phyloP scores from a whole-genome alignment of 169 alveolate species.

The Plasmodium gonderi region DNA sequence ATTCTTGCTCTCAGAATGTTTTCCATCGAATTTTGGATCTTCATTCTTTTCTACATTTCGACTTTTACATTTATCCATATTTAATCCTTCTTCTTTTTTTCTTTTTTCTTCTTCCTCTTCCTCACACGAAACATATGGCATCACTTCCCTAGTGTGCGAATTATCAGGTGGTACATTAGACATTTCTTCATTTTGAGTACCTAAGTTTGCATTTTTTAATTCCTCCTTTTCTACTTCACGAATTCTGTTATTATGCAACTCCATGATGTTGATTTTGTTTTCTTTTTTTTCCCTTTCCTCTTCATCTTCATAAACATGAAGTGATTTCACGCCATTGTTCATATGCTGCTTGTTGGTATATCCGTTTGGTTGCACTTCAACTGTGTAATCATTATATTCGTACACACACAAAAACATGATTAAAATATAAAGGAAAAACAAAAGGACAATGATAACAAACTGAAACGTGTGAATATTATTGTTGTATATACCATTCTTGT shows the following conservation, averaged over 20 bases:
- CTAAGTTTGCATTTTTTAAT: not conserved
- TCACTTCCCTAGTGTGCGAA: too few species aligned
- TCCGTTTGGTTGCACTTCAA: not conserved
- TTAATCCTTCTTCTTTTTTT: too few species aligned
- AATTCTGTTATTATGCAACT: not conserved
- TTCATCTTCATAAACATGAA: not conserved
- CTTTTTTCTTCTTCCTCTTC: not conserved
- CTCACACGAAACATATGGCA: too few species aligned
- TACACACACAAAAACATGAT: slow-evolving; percentile 49
- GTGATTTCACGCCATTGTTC: not conserved
- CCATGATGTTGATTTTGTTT: not conserved
- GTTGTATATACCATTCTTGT: slow-evolving; percentile 53
- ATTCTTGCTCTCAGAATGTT: too few species aligned
- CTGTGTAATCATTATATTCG: not conserved
- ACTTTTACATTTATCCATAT: too few species aligned
- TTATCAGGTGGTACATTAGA: too few species aligned
- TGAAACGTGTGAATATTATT: slow-evolving; percentile 51
- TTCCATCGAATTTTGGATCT: too few species aligned
- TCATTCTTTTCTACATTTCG: too few species aligned
- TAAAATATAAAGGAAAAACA: slow-evolving; percentile 29
- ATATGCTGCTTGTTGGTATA: not conserved
- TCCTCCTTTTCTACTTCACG: not conserved
- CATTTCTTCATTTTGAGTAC: not conserved
- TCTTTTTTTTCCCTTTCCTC: not conserved
- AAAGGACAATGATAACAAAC: slow-evolving; percentile 11